phyloP scores from a whole-genome alignment of 768 basidiomycete genomes.

The Amanita polypyramis region DNA sequence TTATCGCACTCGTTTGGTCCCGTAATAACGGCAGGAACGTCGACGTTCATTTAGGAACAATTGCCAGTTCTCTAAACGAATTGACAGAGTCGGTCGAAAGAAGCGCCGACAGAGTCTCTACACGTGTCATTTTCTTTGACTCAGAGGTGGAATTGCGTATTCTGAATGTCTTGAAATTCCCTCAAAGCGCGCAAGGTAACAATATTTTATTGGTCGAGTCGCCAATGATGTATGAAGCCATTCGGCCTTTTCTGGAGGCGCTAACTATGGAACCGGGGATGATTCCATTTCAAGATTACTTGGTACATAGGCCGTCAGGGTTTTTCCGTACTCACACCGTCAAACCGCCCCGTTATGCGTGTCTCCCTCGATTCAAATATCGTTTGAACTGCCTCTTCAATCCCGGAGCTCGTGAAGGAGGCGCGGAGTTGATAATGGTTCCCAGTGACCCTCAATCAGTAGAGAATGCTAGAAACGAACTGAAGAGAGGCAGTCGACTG shows the following conservation, averaged over 20 bases:
- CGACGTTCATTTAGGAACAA: constrained; percentile 34
- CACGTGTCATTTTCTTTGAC: constrained; percentile 41
- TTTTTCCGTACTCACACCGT: constrained; percentile 26
- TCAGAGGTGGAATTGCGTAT: constrained; percentile 28
- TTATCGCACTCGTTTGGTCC: constrained; percentile 40
- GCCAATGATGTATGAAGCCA: constrained; percentile 55
- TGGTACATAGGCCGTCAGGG: constrained; percentile 32
- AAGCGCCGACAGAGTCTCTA: constrained; percentile 18
- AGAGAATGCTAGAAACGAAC: constrained; percentile 12
- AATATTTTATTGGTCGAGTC: constrained; percentile 43
- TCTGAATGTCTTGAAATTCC: constrained; percentile 1
- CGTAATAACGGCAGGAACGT: constrained; percentile 11
- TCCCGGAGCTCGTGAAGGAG: constrained; percentile 23
- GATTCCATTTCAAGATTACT: constrained; percentile 45
- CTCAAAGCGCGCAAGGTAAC: constrained; percentile 8
- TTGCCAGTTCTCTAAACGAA: constrained; percentile 25
- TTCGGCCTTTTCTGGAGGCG: constrained; percentile 57
- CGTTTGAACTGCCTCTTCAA: constrained; percentile 46
- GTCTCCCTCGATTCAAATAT: constrained; percentile 43
- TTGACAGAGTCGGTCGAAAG: constrained; percentile 26
- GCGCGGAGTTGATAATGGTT: constrained; percentile 33
- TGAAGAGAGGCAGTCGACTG: constrained; percentile 31
- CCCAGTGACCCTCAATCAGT: constrained; percentile 35
- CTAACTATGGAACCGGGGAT: constrained; percentile 45
- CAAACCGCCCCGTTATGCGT: constrained; percentile 44